Evolutionary conservation across 805 yeast genomes (phyloP).

Genomic region (Candida ovalis): DNA sequence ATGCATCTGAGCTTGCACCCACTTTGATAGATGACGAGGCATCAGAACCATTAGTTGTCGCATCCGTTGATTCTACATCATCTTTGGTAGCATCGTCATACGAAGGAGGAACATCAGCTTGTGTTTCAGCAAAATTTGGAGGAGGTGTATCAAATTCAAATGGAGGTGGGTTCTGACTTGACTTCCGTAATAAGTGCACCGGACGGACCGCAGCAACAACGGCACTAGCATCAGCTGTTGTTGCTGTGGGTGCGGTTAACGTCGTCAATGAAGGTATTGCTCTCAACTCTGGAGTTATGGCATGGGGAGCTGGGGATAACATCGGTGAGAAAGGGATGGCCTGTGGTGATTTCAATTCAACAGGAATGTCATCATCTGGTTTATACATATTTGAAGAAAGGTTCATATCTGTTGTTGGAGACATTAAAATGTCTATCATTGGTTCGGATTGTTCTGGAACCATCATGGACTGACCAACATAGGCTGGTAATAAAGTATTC

Average conservation of each 20-base stretch:
- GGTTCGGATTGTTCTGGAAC: constrained; percentile 8
- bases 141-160: constrained; percentile 26
- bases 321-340: constrained; percentile 57
- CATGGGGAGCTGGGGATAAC: constrained; percentile 29
- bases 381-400: constrained; percentile 48
- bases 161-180: constrained; percentile 16
- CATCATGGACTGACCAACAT: constrained; percentile 33
- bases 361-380: constrained; percentile 43
- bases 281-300: constrained; percentile 27
- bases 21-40: neutral
- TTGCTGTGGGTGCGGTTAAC: constrained; percentile 33
- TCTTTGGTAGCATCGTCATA: constrained; percentile 24
- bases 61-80: constrained; percentile 3
- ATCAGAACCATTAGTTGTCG: neutral
- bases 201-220: no score
- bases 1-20: neutral
- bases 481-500: constrained; percentile 73
- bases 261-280: neutral
- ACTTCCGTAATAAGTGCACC: constrained; percentile 18
- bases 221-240: no score
- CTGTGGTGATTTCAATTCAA: constrained; percentile 56
- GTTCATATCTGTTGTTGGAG: constrained; percentile 23
- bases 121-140: constrained; percentile 26
- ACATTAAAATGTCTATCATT: constrained; percentile 26
- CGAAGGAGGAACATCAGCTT: constrained; percentile 26